Conservation (phyloP, 2,329 filamentous ascomycete genomes). For the Pseudocercospora pini-densiflorae region DNA sequence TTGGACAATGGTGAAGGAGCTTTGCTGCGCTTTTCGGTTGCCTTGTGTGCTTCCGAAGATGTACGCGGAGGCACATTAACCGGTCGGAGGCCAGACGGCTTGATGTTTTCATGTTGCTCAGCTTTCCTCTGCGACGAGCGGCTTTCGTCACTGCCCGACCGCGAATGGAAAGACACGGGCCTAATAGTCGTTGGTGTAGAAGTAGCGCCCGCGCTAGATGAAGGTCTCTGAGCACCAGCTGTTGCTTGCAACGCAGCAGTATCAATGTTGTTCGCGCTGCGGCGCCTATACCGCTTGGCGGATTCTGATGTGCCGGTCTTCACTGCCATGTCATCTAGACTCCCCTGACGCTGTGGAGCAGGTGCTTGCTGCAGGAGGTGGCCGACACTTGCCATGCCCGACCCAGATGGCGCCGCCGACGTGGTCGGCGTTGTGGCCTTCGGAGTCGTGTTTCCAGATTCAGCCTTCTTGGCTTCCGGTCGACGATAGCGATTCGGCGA, state of each 20-base stretch:
- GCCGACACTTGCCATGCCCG: slow-evolving; percentile 59
- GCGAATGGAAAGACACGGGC: slow-evolving; percentile 39
- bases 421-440: slow-evolving; percentile 23
- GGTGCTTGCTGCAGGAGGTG: slow-evolving; percentile 48
- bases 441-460: slow-evolving; percentile 50
- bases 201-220: slow-evolving; percentile 34
- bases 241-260: slow-evolving; percentile 35
- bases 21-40: slow-evolving; percentile 44
- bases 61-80: slow-evolving; percentile 40
- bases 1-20: slow-evolving; percentile 55
- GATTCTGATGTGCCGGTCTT: slow-evolving; percentile 65
- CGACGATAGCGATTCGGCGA: slow-evolving; percentile 86
- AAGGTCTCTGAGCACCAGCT: slow-evolving; percentile 31
- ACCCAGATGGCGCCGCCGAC: slow-evolving; percentile 53
- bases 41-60: slow-evolving; percentile 40
- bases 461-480: slow-evolving; percentile 58
- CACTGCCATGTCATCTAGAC: slow-evolving; percentile 73
- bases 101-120: slow-evolving; percentile 27
- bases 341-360: slow-evolving; percentile 41
- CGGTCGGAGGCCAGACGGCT: slow-evolving; percentile 22
- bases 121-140: slow-evolving; percentile 24
- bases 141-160: slow-evolving; percentile 42
- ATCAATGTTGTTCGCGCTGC: slow-evolving; percentile 75
- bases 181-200: slow-evolving; percentile 40
- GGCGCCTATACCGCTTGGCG: slow-evolving; percentile 76